Conservation (phyloP, 306 rosid genomes). For the Rosa persica region DNA sequence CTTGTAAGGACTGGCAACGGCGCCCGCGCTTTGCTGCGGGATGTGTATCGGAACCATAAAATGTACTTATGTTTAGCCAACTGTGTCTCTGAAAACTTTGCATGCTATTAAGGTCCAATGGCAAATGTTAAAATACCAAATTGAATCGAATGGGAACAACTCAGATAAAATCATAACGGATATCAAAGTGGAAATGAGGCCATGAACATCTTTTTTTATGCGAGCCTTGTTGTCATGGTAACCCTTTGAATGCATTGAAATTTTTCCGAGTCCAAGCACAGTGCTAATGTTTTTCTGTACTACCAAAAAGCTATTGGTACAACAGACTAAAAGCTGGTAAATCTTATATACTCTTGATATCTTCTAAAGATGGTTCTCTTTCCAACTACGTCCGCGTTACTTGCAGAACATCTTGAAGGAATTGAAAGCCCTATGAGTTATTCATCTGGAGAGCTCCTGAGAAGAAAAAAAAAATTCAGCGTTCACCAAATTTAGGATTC, state of each 20-base stretch:
- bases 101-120: no score
- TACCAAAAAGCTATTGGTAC: conserved; percentile 43
- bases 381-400: conserved; percentile 75
- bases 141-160: no score
- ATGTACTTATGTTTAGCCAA: no score
- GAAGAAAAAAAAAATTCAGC: background rate
- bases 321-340: conserved; percentile 83
- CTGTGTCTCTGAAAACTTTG: no score
- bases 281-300: background rate
- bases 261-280: background rate
- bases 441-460: background rate
- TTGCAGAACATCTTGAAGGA: conserved; percentile 80
- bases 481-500: background rate
- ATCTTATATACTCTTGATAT: conserved; percentile 64
- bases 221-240: no score
- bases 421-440: conserved; percentile 16
- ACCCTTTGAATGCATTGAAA: background rate
- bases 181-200: no score
- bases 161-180: no score
- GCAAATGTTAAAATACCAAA: no score
- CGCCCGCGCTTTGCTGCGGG: no score
- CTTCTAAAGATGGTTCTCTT: conserved; percentile 86
- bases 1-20: no score
- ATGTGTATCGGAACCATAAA: no score
- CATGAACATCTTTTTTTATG: no score